phyloP scores from a whole-genome alignment of 805 yeast genomes.

The Ogataea parapolymorpha region DNA sequence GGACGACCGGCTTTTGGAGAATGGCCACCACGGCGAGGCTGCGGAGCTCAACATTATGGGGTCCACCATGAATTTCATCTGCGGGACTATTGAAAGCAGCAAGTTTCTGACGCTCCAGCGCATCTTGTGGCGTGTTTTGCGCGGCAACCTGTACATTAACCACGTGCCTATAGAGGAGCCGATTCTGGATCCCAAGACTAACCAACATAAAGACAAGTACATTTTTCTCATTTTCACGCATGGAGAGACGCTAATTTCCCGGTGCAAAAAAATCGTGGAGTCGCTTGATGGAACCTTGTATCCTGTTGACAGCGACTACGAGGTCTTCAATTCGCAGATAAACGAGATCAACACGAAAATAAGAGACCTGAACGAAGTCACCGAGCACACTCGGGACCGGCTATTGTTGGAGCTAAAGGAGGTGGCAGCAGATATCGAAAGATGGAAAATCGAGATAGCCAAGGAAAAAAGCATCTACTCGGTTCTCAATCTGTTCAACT shows the following conservation, averaged over 20 bases:
- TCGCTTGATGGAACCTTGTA: slow-evolving; percentile 82
- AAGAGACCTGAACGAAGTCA: slow-evolving; percentile 47
- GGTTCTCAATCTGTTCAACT: slow-evolving; percentile 73
- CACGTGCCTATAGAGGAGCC: slow-evolving; percentile 70
- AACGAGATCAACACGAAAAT: slow-evolving; percentile 44
- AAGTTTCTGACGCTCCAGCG: slow-evolving; percentile 71
- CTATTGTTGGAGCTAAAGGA: slow-evolving; percentile 74
- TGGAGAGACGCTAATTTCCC: slow-evolving; percentile 66
- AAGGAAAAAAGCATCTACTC: slow-evolving; percentile 83
- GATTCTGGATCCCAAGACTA: slow-evolving; percentile 55
- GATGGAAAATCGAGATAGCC: slow-evolving; percentile 66
- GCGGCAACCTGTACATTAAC: slow-evolving; percentile 87
- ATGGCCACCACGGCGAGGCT: slow-evolving; percentile 21
- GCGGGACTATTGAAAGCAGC: slow-evolving; percentile 77
- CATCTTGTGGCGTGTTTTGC: slow-evolving; percentile 85
- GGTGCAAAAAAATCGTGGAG: slow-evolving; percentile 77
- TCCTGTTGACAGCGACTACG: slow-evolving; percentile 46
- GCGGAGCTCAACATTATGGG: slow-evolving; percentile 35
- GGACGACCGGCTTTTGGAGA: slow-evolving; percentile 23
- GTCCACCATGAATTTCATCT: slow-evolving; percentile 47
- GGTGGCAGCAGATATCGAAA: slow-evolving; percentile 67
- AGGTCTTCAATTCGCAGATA: slow-evolving; percentile 43
- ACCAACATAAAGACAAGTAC: slow-evolving; percentile 60
- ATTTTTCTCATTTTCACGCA: slow-evolving; percentile 89
- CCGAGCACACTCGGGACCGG: slow-evolving; percentile 63